These are phyloP conservation scores for Melampsora larici-populina DNA, from an alignment of 1,284 basidiomycete species.

Conservation along the genomic window DNA sequence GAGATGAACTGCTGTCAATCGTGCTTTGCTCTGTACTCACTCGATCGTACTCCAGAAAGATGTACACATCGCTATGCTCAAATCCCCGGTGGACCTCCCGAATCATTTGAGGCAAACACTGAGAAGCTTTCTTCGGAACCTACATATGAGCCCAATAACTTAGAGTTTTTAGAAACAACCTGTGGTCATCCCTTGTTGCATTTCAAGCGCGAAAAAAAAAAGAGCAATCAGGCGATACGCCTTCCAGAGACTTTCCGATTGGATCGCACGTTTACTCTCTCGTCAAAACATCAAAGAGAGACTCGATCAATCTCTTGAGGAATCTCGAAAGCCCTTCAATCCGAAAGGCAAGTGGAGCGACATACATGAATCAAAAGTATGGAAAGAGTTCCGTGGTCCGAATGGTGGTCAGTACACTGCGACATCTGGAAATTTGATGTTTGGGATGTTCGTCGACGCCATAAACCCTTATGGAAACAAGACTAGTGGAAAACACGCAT, in stretches of 20 bases:
- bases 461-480: constrained; percentile 26
- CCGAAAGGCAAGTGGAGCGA: constrained; percentile 7
- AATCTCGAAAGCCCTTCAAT: constrained; percentile 3
- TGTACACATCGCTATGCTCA: neutral
- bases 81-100: too few relatives aligned
- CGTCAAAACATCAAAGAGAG: too few relatives aligned
- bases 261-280: constrained; percentile 5
- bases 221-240: neutral
- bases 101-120: too few relatives aligned
- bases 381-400: constrained; percentile 16
- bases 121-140: too few relatives aligned
- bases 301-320: too few relatives aligned
- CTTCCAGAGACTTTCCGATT: constrained; percentile 9
- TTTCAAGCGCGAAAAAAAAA: neutral
- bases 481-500: constrained; percentile 15
- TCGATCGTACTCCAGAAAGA: neutral
- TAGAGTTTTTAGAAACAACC: too few relatives aligned
- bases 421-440: neutral
- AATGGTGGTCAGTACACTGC: neutral
- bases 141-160: too few relatives aligned
- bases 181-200: too few relatives aligned
- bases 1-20: constrained; percentile 14
- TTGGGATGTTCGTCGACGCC: constrained; percentile 12
- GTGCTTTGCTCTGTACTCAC: constrained; percentile 32
- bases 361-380: constrained; percentile 26